phyloP scores from a whole-genome alignment of 2,329 filamentous ascomycete genomes.

The Hawksworthiomyces lignivorus region DNA sequence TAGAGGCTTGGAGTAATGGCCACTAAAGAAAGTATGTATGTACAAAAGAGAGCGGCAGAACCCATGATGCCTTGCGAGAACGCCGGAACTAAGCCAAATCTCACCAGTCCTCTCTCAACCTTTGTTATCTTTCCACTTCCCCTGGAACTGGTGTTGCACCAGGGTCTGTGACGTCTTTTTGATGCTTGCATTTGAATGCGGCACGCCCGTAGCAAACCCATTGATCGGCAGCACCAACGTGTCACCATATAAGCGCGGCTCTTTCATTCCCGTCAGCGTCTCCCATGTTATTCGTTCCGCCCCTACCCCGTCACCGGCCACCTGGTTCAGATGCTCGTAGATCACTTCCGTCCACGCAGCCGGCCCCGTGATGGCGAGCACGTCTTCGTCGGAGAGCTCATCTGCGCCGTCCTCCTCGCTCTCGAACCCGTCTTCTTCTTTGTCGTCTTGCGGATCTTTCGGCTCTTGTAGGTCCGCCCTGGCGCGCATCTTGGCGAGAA shows the following conservation, averaged over 20 bases:
- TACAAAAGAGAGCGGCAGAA: background rate
- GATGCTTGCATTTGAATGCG: constrained; percentile 14
- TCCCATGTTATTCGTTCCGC: constrained; percentile 10
- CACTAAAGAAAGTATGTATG: too few species aligned
- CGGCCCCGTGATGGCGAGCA: constrained; percentile 23
- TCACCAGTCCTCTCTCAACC: background rate
- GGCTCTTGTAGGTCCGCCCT: too few species aligned
- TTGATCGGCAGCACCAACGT: constrained; percentile 18
- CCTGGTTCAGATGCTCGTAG: constrained; percentile 19
- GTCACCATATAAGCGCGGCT: constrained; percentile 16
- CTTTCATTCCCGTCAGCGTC: constrained; percentile 13
- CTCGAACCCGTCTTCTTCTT: constrained; percentile 4
- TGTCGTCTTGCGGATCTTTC: too few species aligned
- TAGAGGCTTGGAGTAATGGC: too few species aligned
- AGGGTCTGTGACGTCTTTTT: constrained; percentile 2
- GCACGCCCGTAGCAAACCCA: constrained; percentile 17
- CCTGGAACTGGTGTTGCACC: constrained; percentile 11
- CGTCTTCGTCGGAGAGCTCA: constrained; percentile 18
- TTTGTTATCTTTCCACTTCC: constrained; percentile 11
- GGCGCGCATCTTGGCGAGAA: constrained; percentile 12
- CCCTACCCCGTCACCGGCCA: constrained; percentile 13
- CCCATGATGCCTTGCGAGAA: background rate
- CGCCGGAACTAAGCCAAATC: background rate
- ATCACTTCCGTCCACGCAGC: constrained; percentile 26
- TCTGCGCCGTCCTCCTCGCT: too few species aligned